Base-by-base conservation (phyloP, 306 rosid species). In the Astragalus glycyphyllos region DNA sequence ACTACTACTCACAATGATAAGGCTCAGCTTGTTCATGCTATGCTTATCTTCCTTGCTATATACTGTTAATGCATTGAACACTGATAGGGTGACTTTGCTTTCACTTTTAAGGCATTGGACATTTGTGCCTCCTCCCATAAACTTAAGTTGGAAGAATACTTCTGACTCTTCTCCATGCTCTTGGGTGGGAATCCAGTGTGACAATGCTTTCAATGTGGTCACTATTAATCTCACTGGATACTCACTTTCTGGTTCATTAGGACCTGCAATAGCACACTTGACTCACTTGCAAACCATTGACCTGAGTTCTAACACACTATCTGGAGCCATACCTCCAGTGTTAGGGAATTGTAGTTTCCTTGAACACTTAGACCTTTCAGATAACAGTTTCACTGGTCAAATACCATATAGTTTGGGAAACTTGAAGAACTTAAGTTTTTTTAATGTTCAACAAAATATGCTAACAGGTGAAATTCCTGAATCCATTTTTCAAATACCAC, bases 131-230 rank as follows among this genome's bases (percentile, higher is more conserved):
- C 7, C 83, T 13, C 34, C 69, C 56, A 59, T 91, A 15, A 59
- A 29, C 55, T 84, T 83, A 11, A 72, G 64, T 45, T 91, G 96
- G 97, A 84, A 84, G 97, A 83, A 83, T 29, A 78, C 77, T 8
- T 80, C 85, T 51, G 75, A 88, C 85, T 82, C 91, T 65, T 77
- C 77, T 56, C 88, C 90, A 16, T 91, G 97, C 45, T 75, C 83
- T 53, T 91, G 97, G 93, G 41, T 55, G 1, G 97, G 96, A 67
- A 63, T 91, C 14, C 4, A 78, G 35, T 88, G 97, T 42, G 84
- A 84, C 80, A 26, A 13, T 38, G 41, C 72, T 60, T 49, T 40
- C 3, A 15, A 49, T 53, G 79, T 84, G 23, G 6, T 84, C 59
- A 51, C 81, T 77, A 71, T 91, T 7, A 77, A 85, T 11, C 83